Conservation (phyloP, 192 early-diverging fungal genomes). For the Coemansia sp. region DNA sequence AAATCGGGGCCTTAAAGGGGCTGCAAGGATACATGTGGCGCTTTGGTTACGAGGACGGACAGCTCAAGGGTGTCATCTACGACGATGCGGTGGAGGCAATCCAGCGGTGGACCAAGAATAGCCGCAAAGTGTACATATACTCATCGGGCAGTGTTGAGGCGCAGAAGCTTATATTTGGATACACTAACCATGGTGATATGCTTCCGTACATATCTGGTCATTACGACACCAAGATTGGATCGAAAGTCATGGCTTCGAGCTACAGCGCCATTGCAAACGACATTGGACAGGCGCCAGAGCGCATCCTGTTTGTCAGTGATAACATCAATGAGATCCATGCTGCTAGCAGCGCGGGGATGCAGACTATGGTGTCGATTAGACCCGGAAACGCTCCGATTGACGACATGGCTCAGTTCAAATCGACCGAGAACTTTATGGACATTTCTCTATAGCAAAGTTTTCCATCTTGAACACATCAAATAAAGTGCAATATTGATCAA, state of each 20-base stretch:
- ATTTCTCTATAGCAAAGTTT: conserved; percentile 22
- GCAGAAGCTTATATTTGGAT: conserved; percentile 91
- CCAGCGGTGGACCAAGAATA: conserved; percentile 63
- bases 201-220: conserved; percentile 75
- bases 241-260: conserved; percentile 67
- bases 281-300: conserved; percentile 56
- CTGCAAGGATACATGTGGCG: conserved; percentile 98
- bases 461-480: no score
- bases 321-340: conserved; percentile 83
- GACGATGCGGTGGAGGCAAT: conserved; percentile 84
- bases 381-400: conserved; percentile 65
- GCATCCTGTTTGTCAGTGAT: conserved; percentile 89
- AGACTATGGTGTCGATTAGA: conserved; percentile 67
- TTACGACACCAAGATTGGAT: conserved; percentile 91
- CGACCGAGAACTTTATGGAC: conserved; percentile 28
- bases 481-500: no score
- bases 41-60: conserved; percentile 75
- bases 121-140: conserved; percentile 85
- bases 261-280: conserved; percentile 75
- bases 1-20: conserved; percentile 85
- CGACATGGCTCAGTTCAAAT: conserved; percentile 1
- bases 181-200: conserved; percentile 78
- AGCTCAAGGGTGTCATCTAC: conserved; percentile 78
- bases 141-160: conserved; percentile 93
- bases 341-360: conserved; percentile 70